These are phyloP conservation scores for Exophiala calicioides DNA, from an alignment of 2,329 filamentous ascomycete species.

Conservation along the genomic window DNA sequence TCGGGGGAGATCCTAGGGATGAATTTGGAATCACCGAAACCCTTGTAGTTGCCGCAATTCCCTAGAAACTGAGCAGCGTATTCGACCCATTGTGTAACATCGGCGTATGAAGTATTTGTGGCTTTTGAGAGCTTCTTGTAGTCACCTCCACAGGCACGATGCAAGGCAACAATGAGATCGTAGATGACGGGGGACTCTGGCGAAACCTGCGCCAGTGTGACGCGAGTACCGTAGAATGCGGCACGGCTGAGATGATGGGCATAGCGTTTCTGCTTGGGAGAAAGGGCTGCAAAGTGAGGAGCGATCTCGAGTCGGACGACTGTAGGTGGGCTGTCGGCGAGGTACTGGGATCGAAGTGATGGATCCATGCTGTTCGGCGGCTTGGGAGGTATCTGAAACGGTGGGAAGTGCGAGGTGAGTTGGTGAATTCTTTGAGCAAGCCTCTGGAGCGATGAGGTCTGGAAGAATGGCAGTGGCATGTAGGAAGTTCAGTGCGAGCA, in stretches of 20 bases:
- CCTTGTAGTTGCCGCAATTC: conserved; percentile 83
- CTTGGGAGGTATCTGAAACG: not conserved
- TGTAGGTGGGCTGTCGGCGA: conserved; percentile 86
- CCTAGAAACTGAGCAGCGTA: conserved; percentile 78
- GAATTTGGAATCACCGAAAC: conserved; percentile 83
- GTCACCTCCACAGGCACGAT: conserved; percentile 67
- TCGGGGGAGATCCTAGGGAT: conserved; percentile 69
- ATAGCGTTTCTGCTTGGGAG: conserved; percentile 75
- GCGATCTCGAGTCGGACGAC: conserved; percentile 87
- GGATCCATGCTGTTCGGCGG: conserved; percentile 41
- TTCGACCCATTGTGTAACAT: conserved; percentile 70
- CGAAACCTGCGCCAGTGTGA: conserved; percentile 78
- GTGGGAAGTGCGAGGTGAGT: conserved; percentile 9
- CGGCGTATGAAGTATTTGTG: conserved; percentile 63
- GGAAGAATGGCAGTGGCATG: conserved; percentile 11
- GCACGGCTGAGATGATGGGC: conserved; percentile 80
- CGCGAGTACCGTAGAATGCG: conserved; percentile 72
- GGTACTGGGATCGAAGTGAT: conserved; percentile 63
- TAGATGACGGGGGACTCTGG: conserved; percentile 80
- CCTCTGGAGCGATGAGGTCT: conserved; percentile 9
- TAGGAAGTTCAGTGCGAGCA: too few relatives aligned
- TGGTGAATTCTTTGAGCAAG: conserved; percentile 18
- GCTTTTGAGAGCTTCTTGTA: conserved; percentile 69
- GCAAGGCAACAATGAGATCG: conserved; percentile 74
- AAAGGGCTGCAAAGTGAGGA: conserved; percentile 76